phyloP scores from a whole-genome alignment of 1,284 basidiomycete genomes.

The Thelephora terrestris region DNA sequence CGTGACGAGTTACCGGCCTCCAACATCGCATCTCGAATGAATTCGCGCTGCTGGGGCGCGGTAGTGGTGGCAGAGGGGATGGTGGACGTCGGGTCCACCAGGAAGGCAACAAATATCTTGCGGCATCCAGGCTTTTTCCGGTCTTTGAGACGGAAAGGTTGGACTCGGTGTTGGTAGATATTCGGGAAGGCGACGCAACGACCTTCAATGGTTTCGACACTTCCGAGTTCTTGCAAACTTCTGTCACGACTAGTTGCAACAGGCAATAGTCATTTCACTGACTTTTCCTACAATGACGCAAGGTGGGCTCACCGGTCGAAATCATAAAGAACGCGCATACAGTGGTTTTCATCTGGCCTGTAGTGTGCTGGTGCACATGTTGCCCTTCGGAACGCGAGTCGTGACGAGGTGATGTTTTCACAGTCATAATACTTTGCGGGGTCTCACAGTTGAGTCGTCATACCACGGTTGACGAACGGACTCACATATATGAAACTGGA shows the following conservation, averaged over 20 bases:
- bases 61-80: constrained; percentile 2
- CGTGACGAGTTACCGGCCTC: not conserved
- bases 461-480: not conserved
- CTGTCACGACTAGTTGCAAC: not conserved
- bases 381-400: constrained; percentile 8
- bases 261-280: too few relatives aligned
- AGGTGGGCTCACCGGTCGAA: constrained; percentile 1
- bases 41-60: constrained; percentile 3
- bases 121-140: constrained; percentile 16
- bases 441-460: not conserved
- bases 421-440: constrained; percentile 24
- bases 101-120: constrained; percentile 22
- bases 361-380: constrained; percentile 8
- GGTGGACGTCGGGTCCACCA: constrained; percentile 15
- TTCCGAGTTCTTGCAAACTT: constrained; percentile 8
- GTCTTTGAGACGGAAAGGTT: constrained; percentile 19
- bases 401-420: constrained; percentile 11
- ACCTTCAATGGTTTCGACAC: constrained; percentile 7
- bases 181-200: constrained; percentile 8
- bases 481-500: constrained; percentile 14
- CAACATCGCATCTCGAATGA: constrained; percentile 1
- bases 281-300: too few relatives aligned
- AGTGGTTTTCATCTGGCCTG: constrained; percentile 3
- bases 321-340: constrained; percentile 6
- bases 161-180: constrained; percentile 12